Evolutionary conservation across 2,329 filamentous ascomycete species (phyloP).

Genomic region (Exophiala sideris): DNA sequence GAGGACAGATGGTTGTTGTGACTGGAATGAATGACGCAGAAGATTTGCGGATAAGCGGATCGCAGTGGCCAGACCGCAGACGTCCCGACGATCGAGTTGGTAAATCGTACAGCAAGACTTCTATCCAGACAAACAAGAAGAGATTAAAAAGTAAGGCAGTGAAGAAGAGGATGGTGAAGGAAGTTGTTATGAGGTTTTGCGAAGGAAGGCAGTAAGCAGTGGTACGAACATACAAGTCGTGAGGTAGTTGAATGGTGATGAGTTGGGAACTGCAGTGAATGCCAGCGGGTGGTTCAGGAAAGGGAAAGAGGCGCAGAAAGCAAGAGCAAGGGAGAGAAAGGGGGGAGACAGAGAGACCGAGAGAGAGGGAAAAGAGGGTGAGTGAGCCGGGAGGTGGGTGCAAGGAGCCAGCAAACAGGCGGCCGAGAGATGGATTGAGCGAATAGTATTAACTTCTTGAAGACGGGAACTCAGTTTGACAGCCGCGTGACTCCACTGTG

Average conservation of each 20-base stretch:
- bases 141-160: conserved; percentile 10
- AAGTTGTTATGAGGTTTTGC: conserved; percentile 9
- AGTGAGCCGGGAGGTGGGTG: conserved; percentile 24
- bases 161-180: conserved; percentile 12
- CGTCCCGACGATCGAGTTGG: conserved; percentile 4
- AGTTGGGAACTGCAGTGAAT: conserved; percentile 6
- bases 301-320: conserved; percentile 13
- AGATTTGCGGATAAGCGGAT: conserved; percentile 15
- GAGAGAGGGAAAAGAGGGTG: conserved; percentile 7
- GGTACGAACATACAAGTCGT: conserved; percentile 9
- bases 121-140: neutral
- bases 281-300: neutral
- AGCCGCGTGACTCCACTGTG: neutral
- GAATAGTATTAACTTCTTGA: neutral
- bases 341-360: conserved; percentile 10
- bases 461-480: neutral
- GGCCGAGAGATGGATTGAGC: neutral
- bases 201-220: conserved; percentile 12
- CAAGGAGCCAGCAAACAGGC: neutral
- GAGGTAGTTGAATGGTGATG: conserved; percentile 1
- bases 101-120: neutral
- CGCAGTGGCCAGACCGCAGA: conserved; percentile 5
- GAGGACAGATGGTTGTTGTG: conserved; percentile 16
- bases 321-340: conserved; percentile 22
- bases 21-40: conserved; percentile 25